Percentiles rank a stretch among this genome's conserved stretches.
Evolutionary conservation across 2,329 filamentous ascomycete species (phyloP).

Genomic region (Claviceps humidiphila): DNA sequence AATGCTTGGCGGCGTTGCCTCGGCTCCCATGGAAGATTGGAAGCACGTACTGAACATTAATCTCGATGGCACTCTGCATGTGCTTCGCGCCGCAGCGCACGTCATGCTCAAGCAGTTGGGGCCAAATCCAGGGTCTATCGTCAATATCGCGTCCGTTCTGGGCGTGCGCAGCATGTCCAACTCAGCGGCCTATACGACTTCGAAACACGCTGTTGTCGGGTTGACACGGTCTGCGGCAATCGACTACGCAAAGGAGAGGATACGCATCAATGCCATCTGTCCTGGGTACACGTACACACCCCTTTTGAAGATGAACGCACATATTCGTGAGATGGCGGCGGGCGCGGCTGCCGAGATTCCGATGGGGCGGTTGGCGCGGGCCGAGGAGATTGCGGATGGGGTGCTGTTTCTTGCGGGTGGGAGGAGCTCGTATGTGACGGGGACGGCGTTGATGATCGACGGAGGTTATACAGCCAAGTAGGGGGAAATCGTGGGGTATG

Average conservation of each 20-base stretch:
- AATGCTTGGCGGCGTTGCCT: conserved; percentile 22
- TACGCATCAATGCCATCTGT: conserved; percentile 49
- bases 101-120: too few relatives aligned
- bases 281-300: conserved; percentile 36
- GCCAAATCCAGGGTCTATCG: not conserved
- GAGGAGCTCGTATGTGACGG: conserved; percentile 40
- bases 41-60: conserved; percentile 28
- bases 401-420: conserved; percentile 37
- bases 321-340: not conserved
- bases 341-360: conserved; percentile 20
- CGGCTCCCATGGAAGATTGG: conserved; percentile 22
- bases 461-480: conserved; percentile 23
- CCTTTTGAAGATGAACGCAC: conserved; percentile 15
- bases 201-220: conserved; percentile 41
- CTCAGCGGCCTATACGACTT: conserved; percentile 32
- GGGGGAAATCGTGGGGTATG: too few relatives aligned
- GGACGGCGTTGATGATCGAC: conserved; percentile 32
- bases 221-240: conserved; percentile 41
- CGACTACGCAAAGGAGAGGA: conserved; percentile 34
- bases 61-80: conserved; percentile 27
- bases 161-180: conserved; percentile 29
- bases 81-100: conserved; percentile 20
- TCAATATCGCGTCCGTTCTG: conserved; percentile 21
- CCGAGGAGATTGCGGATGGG: conserved; percentile 41
- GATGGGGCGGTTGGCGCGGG: conserved; percentile 29